Evolutionary conservation across 2,329 filamentous ascomycete genomes (phyloP), one percentile per base, ranked within the genome.

Genomic region (Colletotrichum scovillei): DNA sequence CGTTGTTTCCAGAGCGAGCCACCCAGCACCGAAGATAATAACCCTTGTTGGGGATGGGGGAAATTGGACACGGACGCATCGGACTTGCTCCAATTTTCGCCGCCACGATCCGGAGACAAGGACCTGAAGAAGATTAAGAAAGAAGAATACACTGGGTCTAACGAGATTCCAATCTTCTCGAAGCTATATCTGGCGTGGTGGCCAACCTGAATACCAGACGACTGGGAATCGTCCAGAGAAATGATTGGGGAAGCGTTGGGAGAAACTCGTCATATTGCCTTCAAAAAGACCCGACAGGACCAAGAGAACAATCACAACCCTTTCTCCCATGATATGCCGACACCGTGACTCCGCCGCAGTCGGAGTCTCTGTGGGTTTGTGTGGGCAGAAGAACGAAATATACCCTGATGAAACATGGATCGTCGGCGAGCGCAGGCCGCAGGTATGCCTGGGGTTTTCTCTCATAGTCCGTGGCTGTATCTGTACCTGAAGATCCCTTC

Each of bases 121-220:
- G 8, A 30, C 56, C 71, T 22, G 57, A 66, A 71, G 49, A 71
- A 67, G 57, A 73, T 42, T 30, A 11, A 19, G 53, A 35, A 57
- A 56, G 57, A 65, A 71, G 22, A 19, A 66, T 73, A 52, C 22
- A 58, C 55, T 52, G 71, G 71, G 56, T 63, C 67, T 42, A 14
- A 56, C 19, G 28, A 71, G 22, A 30, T 65, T 57, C 35, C 62
- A 62, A 52, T 28, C 66, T 70, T 69, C 70, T 69, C 59, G 60
- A 65, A 65, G 66, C 70, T 69, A 38, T 16, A 38, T 19, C 28
- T 56, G 38, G 38, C 16, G 16, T 42, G 38, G 5, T 42, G 38
- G 52, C 38, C 62, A 19, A 35, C 62, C 14, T 52, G 16, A 22
- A 24, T 64, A 30, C 53, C 49, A 69, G 53, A 63, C 16, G 32